Evolutionary conservation across 805 yeast genomes (phyloP).

Genomic region (Debaryomyces castellii): DNA sequence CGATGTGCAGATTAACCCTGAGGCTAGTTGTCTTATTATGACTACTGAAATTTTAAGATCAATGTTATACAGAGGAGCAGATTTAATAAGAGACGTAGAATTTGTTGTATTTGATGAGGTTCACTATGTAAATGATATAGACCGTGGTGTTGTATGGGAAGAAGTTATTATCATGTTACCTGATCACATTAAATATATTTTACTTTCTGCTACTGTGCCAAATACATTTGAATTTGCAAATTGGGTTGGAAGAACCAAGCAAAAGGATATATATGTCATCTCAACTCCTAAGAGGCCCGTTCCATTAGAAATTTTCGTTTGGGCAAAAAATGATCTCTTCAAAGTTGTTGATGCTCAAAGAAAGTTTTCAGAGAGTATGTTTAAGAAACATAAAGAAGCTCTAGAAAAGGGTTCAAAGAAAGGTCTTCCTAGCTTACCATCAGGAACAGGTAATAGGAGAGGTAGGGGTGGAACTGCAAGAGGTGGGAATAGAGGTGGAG

Average conservation of each 20-base stretch:
- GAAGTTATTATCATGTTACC: slow-evolving; percentile 98
- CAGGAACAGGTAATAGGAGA: slow-evolving; percentile 42
- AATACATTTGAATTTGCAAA: slow-evolving; percentile 96
- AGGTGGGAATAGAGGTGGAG: slow-evolving; percentile 39
- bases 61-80: slow-evolving; percentile 96
- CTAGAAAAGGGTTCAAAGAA: slow-evolving; percentile 42
- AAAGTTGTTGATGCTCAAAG: slow-evolving; percentile 77
- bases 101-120: slow-evolving; percentile 98
- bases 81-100: slow-evolving; percentile 92
- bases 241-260: slow-evolving; percentile 98
- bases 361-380: slow-evolving; percentile 64
- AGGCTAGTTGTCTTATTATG: slow-evolving; percentile 94
- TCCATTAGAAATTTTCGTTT: slow-evolving; percentile 81
- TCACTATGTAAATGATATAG: slow-evolving; percentile 94
- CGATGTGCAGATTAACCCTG: slow-evolving; percentile 96
- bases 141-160: slow-evolving; percentile 99
- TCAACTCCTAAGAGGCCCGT: slow-evolving; percentile 97
- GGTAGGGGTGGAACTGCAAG: slow-evolving; percentile 46
- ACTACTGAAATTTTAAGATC: slow-evolving; percentile 94
- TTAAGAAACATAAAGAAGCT: slow-evolving; percentile 55
- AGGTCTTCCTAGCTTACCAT: slow-evolving; percentile 32
- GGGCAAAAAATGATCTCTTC: slow-evolving; percentile 74
- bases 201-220: slow-evolving; percentile 97
- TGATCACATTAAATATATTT: slow-evolving; percentile 88
- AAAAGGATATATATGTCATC: slow-evolving; percentile 92